Base-by-base conservation (phyloP, 1,139 yeast genomes). In the Citeromyces siamensis region DNA sequence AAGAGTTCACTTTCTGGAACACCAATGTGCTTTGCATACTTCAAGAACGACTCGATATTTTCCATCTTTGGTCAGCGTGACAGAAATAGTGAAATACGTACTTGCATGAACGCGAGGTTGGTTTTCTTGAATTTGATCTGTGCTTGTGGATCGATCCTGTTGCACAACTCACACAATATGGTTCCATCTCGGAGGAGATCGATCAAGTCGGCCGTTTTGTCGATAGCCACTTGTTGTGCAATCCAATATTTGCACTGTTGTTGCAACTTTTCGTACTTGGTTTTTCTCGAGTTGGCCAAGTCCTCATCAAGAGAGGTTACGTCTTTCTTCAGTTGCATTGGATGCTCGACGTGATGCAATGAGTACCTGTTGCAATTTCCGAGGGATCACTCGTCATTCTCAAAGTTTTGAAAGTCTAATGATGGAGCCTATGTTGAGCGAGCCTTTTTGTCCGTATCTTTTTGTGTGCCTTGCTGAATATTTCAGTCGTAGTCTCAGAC, bases 1-100 rank as follows among this genome's bases (percentile, higher is more conserved):
- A 85, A 85, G 35, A 81, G 59, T 51, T 85, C 95, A 50, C 83
- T 88, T 44, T 81, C 84, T 4, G 90, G 85, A 3, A 85, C 76
- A 2, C 93, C 90, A 34, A 78, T 60, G 3, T 50, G 37, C 42
- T 73, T 68, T 38, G 84, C 75, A 36, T 78, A 71, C 12, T 63
- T 56, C 26, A 85, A 59, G 50, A 84, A 85, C 43, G 74, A 70
- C 33, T 85, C 75, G 31, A 85, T 83, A 49, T 84, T 84, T 51
- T 85, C 95, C 94, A 84, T 84, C 58, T 62, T 51, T 19, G 19
- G 21, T 18, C 20, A 19, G 22, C 12, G 22, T 27, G 18, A 33
- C 26, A 27, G 16, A 13, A 7, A 21, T 26, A 10, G 3, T 14
- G n/a, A n/a, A n/a, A n/a, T 14, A 42, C 51, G 26, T 33, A 47